Base-by-base conservation (phyloP, 805 yeast genomes). In the Starmerella stigmatis region DNA sequence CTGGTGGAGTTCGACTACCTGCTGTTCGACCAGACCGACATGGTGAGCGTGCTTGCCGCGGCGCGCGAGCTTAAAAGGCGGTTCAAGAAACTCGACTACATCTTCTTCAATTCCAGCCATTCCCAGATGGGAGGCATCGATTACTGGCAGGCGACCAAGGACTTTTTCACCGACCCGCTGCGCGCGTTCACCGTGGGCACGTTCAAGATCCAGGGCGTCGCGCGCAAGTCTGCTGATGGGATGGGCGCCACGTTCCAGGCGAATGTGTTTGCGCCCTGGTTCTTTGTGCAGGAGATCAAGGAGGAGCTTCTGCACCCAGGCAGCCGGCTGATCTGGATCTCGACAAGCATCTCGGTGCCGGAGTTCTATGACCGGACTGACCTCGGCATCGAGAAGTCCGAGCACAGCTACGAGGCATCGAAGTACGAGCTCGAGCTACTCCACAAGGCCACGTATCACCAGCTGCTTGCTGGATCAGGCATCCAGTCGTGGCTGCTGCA, bases 221-320 rank as follows among this genome's bases (percentile, higher is more conserved):
- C 96, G 4, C 78, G 79, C 21, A 76, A 73, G 57, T 76, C 94
- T 1, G 43, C 17, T 12, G 98, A 92, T 63, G 86, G 76, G 0
- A 55, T 89, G 69, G 96, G 97, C 1, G 66, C 82, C 25, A 86
- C 86, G 4, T 92, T 89, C 67, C 94, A 92, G 64, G 94, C 92
- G 5, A 92, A 92, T 60, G 95, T 89, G n/a, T 85, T 92, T 65
- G 95, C 94, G 0, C 97, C 97, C 2, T 88, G 83, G 66, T 92
- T 79, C 62, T 66, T 92, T 43, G 70, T 88, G 44, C 83, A 81
- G 54, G 78, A 74, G 51, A 64, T 89, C 17, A 61, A 69, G 31
- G 44, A 22, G 19, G 23, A 41, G 11, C 41, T 51, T 15, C 46
- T 51, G 37, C 43, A 46, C 21, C 75, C 75, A 2, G 79, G 81